A percentile compares a stretch with the other conserved stretches of the same genome.
phyloP scores from a whole-genome alignment of 768 basidiomycete genomes.

The Pholiota molesta region DNA sequence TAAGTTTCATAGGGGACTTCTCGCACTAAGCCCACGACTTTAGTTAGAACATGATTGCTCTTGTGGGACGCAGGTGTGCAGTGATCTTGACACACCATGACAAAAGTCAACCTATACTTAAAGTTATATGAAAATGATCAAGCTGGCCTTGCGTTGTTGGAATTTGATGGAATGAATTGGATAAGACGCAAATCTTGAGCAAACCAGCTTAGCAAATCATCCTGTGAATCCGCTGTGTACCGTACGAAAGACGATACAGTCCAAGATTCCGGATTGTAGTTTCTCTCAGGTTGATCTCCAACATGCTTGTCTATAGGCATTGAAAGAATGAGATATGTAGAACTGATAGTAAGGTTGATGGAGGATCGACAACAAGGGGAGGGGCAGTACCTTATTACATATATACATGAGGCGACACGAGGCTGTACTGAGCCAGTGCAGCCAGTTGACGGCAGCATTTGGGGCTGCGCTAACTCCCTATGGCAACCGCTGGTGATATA shows the following conservation, averaged over 20 bases:
- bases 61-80: no score
- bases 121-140: constrained; percentile 1
- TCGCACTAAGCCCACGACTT: no score
- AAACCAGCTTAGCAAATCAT: neutral
- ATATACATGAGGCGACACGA: neutral
- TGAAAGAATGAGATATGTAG: neutral
- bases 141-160: neutral
- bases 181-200: neutral
- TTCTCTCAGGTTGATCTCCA: no score
- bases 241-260: no score
- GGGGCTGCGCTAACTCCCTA: constrained; percentile 21
- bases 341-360: neutral
- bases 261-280: no score
- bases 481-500: constrained; percentile 23
- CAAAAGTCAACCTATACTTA: neutral
- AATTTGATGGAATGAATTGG: neutral
- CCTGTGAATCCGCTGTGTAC: neutral
- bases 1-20: no score
- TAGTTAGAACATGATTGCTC: no score
- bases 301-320: no score
- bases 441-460: neutral
- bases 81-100: no score
- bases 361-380: neutral
- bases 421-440: constrained; percentile 8
- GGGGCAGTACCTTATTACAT: neutral